Evolutionary conservation across 192 early-diverging fungal species (phyloP).

Genomic region (Coemansia sp.): DNA sequence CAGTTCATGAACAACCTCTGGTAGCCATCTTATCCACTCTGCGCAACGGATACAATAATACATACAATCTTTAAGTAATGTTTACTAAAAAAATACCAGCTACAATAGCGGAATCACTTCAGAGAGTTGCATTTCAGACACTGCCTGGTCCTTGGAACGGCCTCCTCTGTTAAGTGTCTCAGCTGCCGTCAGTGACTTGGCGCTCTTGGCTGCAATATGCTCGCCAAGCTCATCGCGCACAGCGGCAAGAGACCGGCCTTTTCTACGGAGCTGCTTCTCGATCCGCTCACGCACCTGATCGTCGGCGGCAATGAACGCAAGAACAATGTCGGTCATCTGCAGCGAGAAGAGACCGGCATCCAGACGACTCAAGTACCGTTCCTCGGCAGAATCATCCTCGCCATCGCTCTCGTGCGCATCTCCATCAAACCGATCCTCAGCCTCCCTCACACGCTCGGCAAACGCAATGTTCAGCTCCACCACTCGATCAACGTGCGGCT

Average conservation of each 20-base stretch:
- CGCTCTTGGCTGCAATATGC: slow-evolving; percentile 19
- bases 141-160: neutral
- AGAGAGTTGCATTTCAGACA: neutral
- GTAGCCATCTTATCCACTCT: slow-evolving; percentile 6
- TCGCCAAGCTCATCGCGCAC: slow-evolving; percentile 34
- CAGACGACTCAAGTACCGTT: slow-evolving; percentile 67
- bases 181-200: slow-evolving; percentile 9
- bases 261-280: slow-evolving; percentile 28
- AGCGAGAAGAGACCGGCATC: slow-evolving; percentile 81
- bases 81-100: neutral
- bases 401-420: slow-evolving; percentile 39
- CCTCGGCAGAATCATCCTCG: slow-evolving; percentile 59
- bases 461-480: slow-evolving; percentile 76
- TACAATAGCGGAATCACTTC: neutral
- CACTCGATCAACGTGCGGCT: slow-evolving; percentile 80
- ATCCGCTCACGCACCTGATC: slow-evolving; percentile 24
- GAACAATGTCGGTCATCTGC: slow-evolving; percentile 69
- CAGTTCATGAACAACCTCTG: slow-evolving; percentile 52
- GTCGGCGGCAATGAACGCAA: slow-evolving; percentile 68
- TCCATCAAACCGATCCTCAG: slow-evolving; percentile 57
- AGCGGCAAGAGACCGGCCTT: slow-evolving; percentile 23
- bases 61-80: neutral
- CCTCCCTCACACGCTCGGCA: slow-evolving; percentile 59
- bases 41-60: too few species aligned
- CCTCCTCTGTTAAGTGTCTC: neutral